These are phyloP conservation scores for Fomitopsis betulina DNA, from an alignment of 1,284 basidiomycete species.

Conservation along the genomic window DNA sequence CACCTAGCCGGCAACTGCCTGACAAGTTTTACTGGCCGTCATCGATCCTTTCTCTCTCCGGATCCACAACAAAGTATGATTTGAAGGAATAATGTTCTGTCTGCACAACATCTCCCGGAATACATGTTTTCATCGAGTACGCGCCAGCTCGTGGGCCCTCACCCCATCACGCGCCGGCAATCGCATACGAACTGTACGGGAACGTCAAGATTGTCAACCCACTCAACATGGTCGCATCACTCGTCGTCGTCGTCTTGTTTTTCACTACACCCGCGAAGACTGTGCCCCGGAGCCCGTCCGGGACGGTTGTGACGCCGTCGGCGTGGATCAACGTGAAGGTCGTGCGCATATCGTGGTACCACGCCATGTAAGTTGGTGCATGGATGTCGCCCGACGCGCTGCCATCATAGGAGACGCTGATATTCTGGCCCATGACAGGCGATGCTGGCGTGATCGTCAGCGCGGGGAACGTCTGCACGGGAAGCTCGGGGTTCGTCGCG, in stretches of 20 bases:
- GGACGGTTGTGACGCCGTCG: conserved; percentile 15
- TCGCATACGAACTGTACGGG: conserved; percentile 11
- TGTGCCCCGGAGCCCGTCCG: conserved; percentile 13
- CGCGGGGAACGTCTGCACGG: conserved; percentile 35
- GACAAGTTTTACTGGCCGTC: too few relatives aligned
- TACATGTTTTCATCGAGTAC: background rate
- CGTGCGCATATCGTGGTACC: conserved; percentile 13
- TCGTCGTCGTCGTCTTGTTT: conserved; percentile 9
- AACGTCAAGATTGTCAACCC: conserved; percentile 16
- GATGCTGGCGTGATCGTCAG: conserved; percentile 23
- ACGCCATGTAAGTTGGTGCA: conserved; percentile 14
- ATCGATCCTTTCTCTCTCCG: too few relatives aligned
- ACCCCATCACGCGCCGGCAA: background rate
- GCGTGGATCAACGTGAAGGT: conserved; percentile 11
- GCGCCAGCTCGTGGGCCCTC: background rate
- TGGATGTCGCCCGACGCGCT: background rate
- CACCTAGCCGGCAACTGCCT: too few relatives aligned
- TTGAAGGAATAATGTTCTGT: too few relatives aligned
- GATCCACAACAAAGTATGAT: too few relatives aligned
- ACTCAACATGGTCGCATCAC: conserved; percentile 12
- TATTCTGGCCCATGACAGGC: conserved; percentile 21
- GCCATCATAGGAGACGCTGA: conserved; percentile 22
- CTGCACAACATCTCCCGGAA: too few relatives aligned
- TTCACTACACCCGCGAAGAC: conserved; percentile 18
- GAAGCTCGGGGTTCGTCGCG: conserved; percentile 32